These are phyloP conservation scores for Ogataea methanolica DNA, from an alignment of 805 yeast genomes.

Conservation along the genomic window DNA sequence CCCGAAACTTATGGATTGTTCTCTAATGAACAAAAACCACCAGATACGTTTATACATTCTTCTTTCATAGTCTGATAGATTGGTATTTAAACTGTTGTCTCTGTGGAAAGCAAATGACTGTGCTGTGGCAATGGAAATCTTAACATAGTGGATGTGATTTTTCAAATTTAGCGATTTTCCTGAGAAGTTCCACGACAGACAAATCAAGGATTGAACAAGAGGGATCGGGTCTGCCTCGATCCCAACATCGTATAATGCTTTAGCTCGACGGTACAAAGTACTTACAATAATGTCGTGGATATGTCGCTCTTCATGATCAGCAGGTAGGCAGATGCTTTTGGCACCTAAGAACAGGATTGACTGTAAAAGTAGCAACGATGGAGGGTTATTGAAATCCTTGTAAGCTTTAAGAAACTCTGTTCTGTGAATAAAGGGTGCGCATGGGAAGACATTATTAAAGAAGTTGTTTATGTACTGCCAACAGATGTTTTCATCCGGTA, in stretches of 20 bases:
- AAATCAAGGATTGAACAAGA: constrained; percentile 46
- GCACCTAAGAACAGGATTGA: constrained; percentile 65
- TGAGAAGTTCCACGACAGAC: constrained; percentile 1
- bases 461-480: no score
- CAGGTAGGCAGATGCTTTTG: constrained; percentile 51
- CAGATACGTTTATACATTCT: constrained; percentile 60
- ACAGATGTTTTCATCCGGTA: no score
- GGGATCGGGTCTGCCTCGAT: constrained; percentile 61
- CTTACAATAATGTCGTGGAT: constrained; percentile 35
- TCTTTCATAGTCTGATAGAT: constrained; percentile 6
- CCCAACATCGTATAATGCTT: constrained; percentile 62
- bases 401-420: no score
- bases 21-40: constrained; percentile 70
- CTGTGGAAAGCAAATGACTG: constrained; percentile 70
- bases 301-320: constrained; percentile 40
- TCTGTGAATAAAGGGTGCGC: no score
- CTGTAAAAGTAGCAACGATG: constrained; percentile 56
- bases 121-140: constrained; percentile 61
- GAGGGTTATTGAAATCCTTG: constrained; percentile 50
- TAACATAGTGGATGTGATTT: constrained; percentile 20
- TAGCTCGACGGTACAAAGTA: constrained; percentile 42
- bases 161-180: not conserved
- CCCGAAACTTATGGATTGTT: constrained; percentile 55
- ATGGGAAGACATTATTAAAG: no score
- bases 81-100: constrained; percentile 13